Percentiles rank a stretch among this genome's conserved stretches.
Conservation (phyloP, 768 basidiomycete species). For the Calocera viscosa region DNA sequence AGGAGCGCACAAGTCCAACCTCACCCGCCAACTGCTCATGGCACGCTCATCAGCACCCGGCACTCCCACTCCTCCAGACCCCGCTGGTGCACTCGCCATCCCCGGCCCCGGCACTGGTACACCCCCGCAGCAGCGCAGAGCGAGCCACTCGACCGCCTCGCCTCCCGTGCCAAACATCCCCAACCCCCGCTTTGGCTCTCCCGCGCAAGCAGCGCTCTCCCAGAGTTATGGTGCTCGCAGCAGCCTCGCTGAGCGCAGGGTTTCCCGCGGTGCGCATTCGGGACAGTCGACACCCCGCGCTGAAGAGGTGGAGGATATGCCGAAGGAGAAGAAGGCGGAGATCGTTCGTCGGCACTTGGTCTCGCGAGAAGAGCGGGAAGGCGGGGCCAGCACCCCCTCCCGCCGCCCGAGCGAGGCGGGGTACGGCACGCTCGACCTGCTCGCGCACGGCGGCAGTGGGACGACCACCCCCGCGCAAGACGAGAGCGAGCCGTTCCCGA, state of each 20-base stretch:
- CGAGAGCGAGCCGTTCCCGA: neutral
- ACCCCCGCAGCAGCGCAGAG: neutral
- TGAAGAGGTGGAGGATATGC: slow-evolving; percentile 40
- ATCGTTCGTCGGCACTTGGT: slow-evolving; percentile 73
- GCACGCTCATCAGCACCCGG: neutral
- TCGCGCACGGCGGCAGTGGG: neutral
- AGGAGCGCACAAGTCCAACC: neutral
- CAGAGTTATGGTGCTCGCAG: neutral
- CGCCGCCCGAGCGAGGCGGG: neutral
- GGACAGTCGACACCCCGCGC: neutral
- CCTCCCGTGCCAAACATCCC: neutral
- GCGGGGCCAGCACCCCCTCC: neutral
- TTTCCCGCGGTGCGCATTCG: neutral
- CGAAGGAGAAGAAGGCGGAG: slow-evolving; percentile 73
- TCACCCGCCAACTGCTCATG: slow-evolving; percentile 6
- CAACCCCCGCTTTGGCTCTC: neutral
- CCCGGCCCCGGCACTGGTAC: neutral
- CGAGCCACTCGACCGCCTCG: slow-evolving; percentile 1
- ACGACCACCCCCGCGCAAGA: neutral
- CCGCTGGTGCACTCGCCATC: neutral
- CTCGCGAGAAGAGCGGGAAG: slow-evolving; percentile 50
- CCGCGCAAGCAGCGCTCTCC: neutral
- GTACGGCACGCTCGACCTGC: neutral
- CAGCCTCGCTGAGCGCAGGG: neutral
- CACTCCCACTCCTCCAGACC: neutral